These are phyloP conservation scores for Neofusicoccum sp. DNA, from an alignment of 2,329 filamentous ascomycete species.

Conservation along the genomic window DNA sequence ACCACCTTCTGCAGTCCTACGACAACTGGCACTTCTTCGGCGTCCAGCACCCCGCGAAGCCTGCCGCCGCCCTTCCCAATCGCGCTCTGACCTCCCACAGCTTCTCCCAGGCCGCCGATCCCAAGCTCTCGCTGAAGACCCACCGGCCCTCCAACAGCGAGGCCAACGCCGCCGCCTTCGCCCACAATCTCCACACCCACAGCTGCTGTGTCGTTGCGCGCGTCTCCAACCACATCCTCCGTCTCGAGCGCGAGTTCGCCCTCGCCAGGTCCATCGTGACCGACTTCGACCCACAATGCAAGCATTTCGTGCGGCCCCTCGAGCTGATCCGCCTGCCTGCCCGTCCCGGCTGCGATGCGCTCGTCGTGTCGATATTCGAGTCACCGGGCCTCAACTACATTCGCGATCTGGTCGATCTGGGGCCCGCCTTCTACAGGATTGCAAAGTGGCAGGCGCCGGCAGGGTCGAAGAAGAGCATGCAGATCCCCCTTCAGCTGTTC, in stretches of 20 bases:
- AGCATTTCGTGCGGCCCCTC: conserved; percentile 76
- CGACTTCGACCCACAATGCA: conserved; percentile 68
- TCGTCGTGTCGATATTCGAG: conserved; percentile 80
- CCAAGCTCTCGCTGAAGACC: conserved; percentile 26
- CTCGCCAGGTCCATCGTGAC: conserved; percentile 71
- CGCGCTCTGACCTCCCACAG: conserved; percentile 25
- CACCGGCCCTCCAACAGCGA: conserved; percentile 38
- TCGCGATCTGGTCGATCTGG: conserved; percentile 68
- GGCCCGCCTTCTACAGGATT: conserved; percentile 55
- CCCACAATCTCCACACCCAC: conserved; percentile 44
- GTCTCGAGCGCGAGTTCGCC: conserved; percentile 84
- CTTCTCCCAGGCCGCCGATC: conserved; percentile 33
- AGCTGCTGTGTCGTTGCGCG: conserved; percentile 70
- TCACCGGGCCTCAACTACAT: conserved; percentile 73
- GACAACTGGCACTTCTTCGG: conserved; percentile 73
- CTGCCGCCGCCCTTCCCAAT: not conserved
- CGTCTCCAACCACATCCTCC: conserved; percentile 75
- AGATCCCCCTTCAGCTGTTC: conserved; percentile 72
- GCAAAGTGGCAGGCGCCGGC: not conserved
- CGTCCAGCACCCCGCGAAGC: conserved; percentile 26
- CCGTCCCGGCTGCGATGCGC: conserved; percentile 67
- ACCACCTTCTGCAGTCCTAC: conserved; percentile 58
- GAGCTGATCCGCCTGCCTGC: conserved; percentile 72
- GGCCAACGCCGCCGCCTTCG: conserved; percentile 31
- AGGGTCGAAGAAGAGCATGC: conserved; percentile 40